phyloP scores from a whole-genome alignment of 176 grass and related monocot genomes.

The Echinochloa phyllopogon region DNA sequence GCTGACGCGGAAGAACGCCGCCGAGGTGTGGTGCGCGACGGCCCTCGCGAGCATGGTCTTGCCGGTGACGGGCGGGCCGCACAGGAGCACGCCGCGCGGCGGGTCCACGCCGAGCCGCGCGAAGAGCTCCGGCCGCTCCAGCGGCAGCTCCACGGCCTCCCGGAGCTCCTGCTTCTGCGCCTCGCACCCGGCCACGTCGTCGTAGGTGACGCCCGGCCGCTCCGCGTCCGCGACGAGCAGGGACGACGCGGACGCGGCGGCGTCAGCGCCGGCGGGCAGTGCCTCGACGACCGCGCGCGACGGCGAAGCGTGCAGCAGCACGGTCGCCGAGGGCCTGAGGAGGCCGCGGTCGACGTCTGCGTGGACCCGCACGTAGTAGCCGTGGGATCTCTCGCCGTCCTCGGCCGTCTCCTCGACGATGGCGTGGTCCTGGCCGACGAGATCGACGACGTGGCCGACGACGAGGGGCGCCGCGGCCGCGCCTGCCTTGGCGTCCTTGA shows the following conservation, averaged over 20 bases:
- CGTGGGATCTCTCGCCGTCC: accelerated
- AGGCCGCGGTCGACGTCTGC: neutral
- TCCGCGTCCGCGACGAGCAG: neutral
- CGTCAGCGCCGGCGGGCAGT: neutral
- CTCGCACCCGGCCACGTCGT: conserved; percentile 48
- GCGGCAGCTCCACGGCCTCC: conserved; percentile 53
- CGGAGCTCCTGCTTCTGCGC: conserved; percentile 51
- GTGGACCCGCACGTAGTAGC: neutral
- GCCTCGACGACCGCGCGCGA: conserved; percentile 11
- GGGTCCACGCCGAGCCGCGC: conserved; percentile 38
- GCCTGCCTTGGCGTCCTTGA: neutral
- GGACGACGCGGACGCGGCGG: neutral
- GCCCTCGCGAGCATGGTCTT: conserved; percentile 57
- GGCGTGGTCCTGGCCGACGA: conserved; percentile 15
- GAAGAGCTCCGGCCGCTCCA: conserved; percentile 55
- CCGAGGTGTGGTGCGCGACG: conserved; percentile 50
- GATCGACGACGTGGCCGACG: neutral
- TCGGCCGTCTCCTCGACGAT: neutral
- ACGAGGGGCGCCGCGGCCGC: neutral
- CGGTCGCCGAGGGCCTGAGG: conserved; percentile 25
- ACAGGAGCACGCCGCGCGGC: conserved; percentile 53
- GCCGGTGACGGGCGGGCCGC: conserved; percentile 38
- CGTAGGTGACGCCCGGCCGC: conserved; percentile 49
- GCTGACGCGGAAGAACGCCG: conserved; percentile 47
- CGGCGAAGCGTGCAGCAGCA: neutral